These are phyloP conservation scores for Spiraea crenata DNA, from an alignment of 331 rosid genomes.

Conservation along the genomic window DNA sequence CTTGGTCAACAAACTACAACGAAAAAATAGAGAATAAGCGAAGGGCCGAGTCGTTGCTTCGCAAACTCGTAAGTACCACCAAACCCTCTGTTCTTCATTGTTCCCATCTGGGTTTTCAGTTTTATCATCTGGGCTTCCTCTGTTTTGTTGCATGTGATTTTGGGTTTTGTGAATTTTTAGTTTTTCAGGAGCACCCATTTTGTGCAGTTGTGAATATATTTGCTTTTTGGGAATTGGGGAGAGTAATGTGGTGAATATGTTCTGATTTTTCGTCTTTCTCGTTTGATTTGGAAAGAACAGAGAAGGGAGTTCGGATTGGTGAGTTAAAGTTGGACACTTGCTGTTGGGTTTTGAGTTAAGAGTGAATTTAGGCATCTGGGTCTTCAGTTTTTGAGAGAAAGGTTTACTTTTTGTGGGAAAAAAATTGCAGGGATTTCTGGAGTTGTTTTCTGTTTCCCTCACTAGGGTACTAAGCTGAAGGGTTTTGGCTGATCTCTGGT, in stretches of 20 bases:
- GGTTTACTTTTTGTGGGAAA: background rate
- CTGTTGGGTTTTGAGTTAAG: background rate
- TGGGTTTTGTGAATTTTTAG: background rate
- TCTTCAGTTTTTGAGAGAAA: conserved; percentile 11
- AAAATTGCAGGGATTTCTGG: conserved; percentile 9
- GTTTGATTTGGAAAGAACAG: background rate
- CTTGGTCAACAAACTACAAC: conserved; percentile 43
- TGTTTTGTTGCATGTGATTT: conserved; percentile 2
- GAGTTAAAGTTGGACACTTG: conserved; percentile 6
- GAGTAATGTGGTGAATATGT: background rate
- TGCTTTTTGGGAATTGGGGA: background rate
- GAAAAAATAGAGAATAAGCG: conserved; percentile 17
- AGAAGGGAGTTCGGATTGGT: conserved; percentile 14
- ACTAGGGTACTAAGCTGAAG: conserved; percentile 8
- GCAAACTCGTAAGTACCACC: conserved; percentile 19
- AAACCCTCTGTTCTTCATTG: conserved; percentile 12
- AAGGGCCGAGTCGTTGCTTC: conserved; percentile 22
- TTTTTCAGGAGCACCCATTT: background rate
- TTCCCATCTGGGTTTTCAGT: conserved; percentile 3
- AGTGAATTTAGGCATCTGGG: conserved; percentile 12
- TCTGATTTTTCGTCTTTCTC: conserved; percentile 15
- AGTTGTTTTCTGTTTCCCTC: background rate
- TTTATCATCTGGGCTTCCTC: background rate
- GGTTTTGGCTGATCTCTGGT: conserved; percentile 21
- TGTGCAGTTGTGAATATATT: background rate